These are phyloP conservation scores for Talaromyces wortmannii DNA, from an alignment of 495 filamentous ascomycete genomes.

Conservation along the genomic window DNA sequence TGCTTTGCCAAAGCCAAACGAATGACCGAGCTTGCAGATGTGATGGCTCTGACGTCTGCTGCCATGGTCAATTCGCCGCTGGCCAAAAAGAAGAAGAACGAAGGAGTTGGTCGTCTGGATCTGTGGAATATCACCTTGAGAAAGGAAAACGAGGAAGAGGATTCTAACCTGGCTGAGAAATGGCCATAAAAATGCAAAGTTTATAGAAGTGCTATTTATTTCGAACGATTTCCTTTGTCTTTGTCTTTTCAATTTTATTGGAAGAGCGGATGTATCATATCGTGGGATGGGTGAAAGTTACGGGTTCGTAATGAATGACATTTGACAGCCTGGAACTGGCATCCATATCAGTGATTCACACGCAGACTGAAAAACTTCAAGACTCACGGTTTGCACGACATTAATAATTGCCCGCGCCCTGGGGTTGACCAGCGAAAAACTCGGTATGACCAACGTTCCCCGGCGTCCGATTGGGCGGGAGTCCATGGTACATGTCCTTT, in stretches of 20 bases:
- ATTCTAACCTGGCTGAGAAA: not conserved
- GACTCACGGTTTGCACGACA: not conserved
- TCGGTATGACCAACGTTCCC: not conserved
- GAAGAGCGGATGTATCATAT: no score
- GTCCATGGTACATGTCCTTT: not conserved
- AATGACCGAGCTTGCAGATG: constrained; percentile 73
- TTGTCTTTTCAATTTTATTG: no score
- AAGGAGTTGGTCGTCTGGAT: constrained; percentile 33
- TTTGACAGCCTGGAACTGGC: no score
- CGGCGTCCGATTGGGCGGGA: not conserved
- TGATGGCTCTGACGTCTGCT: constrained; percentile 66
- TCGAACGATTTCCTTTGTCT: no score
- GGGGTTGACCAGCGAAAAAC: not conserved
- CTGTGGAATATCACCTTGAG: constrained; percentile 38
- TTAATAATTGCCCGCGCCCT: not conserved
- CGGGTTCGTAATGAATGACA: no score
- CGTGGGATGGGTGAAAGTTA: no score
- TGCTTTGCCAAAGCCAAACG: constrained; percentile 58
- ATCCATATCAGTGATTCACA: not conserved
- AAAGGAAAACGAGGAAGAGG: constrained; percentile 16
- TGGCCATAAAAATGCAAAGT: not conserved
- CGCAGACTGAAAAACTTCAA: not conserved
- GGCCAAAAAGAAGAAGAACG: constrained; percentile 21
- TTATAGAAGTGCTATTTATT: no score
- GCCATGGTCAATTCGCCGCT: constrained; percentile 53